These are phyloP conservation scores for Solanum lignicaule DNA, from an alignment of 257 asterid species.

Conservation along the genomic window DNA sequence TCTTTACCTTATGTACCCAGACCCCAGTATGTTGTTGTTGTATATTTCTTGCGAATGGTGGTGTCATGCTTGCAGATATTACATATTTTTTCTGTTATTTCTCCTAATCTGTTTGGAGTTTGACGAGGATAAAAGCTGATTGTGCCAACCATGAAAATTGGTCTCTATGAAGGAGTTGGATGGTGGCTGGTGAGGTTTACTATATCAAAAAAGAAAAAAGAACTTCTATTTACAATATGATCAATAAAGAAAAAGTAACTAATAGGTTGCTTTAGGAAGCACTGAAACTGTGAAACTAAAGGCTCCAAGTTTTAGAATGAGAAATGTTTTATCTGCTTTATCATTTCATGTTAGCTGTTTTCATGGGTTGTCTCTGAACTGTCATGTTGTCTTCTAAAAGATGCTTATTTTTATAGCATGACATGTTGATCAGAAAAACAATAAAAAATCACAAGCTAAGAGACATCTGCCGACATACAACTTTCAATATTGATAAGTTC, in stretches of 20 bases:
- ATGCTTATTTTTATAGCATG: neutral
- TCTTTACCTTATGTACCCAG: too few species aligned
- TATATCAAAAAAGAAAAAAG: neutral
- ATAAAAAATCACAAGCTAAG: neutral
- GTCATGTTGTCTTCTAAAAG: neutral
- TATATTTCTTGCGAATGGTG: too few species aligned
- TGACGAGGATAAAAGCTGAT: too few species aligned
- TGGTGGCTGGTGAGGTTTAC: too few species aligned
- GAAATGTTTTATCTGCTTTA: neutral
- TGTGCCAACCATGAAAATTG: too few species aligned
- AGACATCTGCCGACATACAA: neutral
- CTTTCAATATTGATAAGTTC: neutral
- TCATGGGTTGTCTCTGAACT: neutral
- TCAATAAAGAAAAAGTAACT: neutral
- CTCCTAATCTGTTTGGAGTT: too few species aligned
- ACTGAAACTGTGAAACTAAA: neutral
- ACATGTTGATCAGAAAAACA: neutral
- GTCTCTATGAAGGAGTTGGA: too few species aligned
- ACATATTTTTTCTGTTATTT: too few species aligned
- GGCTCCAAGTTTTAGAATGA: neutral
- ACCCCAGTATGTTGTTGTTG: too few species aligned
- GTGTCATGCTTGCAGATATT: too few species aligned
- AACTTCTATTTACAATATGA: neutral
- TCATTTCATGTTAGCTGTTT: neutral
- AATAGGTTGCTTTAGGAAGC: neutral